Percentiles rank a stretch among this genome's conserved stretches.
These are phyloP conservation scores for Eucalyptus pauciflora DNA, from an alignment of 345 rosid genomes.

Conservation along the genomic window DNA sequence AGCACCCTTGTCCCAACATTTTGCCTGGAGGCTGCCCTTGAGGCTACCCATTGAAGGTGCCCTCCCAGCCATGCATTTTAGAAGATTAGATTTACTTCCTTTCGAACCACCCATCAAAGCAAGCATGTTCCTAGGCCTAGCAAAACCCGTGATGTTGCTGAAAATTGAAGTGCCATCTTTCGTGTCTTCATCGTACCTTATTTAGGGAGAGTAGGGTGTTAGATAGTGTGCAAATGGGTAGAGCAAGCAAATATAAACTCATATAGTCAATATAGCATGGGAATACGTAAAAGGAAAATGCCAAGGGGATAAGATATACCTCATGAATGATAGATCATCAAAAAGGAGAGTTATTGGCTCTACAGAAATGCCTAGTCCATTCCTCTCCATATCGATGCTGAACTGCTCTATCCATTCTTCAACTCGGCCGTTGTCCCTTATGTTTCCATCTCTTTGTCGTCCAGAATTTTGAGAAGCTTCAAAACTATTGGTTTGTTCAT, in stretches of 20 bases:
- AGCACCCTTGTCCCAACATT: background rate
- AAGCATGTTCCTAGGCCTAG: slow-evolving; percentile 4
- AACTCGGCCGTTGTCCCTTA: background rate
- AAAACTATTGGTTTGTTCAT: background rate
- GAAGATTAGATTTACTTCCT: slow-evolving; percentile 4
- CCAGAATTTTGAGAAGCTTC: background rate
- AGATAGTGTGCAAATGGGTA: background rate
- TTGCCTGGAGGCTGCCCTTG: slow-evolving; percentile 1
- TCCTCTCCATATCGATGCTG: background rate
- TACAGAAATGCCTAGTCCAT: slow-evolving; percentile 6
- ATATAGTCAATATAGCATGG: background rate
- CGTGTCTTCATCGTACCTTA: background rate
- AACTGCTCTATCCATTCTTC: slow-evolving; percentile 1
- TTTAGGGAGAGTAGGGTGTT: background rate
- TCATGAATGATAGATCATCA: slow-evolving; percentile 11
- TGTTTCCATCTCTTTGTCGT: background rate
- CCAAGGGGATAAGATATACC: background rate
- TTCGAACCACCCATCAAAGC: slow-evolving; percentile 11
- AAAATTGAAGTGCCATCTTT: slow-evolving; percentile 1
- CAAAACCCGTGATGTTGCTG: slow-evolving; percentile 15
- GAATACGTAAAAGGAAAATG: background rate
- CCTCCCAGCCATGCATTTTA: slow-evolving; percentile 22
- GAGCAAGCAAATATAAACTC: background rate
- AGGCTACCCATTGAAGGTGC: slow-evolving; percentile 1
- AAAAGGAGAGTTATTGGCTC: slow-evolving; percentile 12